These are phyloP conservation scores for Zizania palustris DNA, from an alignment of 202 grass and related monocot species.

Conservation along the genomic window DNA sequence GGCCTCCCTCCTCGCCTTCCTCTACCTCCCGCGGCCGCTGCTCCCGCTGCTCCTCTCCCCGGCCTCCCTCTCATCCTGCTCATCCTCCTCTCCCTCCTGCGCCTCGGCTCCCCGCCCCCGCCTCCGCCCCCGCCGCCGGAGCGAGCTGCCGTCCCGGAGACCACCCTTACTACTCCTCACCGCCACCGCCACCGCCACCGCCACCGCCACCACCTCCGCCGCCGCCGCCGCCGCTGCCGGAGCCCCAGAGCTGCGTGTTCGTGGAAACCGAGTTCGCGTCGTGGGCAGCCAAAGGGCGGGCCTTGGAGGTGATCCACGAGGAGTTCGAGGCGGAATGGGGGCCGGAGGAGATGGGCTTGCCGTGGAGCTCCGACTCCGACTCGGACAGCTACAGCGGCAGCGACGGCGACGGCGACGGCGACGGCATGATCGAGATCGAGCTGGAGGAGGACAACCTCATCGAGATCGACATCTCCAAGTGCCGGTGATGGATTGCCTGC, in stretches of 20 bases:
- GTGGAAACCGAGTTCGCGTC: slow-evolving; percentile 55
- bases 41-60: slow-evolving; percentile 68
- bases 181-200: too few relatives aligned
- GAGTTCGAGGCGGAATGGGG: slow-evolving; percentile 76
- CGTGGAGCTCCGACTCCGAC: slow-evolving; percentile 54
- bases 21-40: slow-evolving; percentile 85
- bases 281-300: slow-evolving; percentile 57
- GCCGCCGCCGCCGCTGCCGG: neutral
- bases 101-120: slow-evolving; percentile 55
- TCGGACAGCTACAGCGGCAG: slow-evolving; percentile 37
- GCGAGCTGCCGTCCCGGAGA: slow-evolving; percentile 4
- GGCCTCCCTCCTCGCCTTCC: slow-evolving; percentile 70
- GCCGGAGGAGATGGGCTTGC: slow-evolving; percentile 43
- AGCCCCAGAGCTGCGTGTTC: slow-evolving; percentile 37
- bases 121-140: neutral
- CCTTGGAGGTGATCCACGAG: slow-evolving; percentile 95
- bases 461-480: slow-evolving; percentile 93
- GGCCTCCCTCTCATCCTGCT: slow-evolving; percentile 72
- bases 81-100: slow-evolving; percentile 71
- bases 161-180: neutral
- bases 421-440: slow-evolving; percentile 82
- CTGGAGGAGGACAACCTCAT: slow-evolving; percentile 97
- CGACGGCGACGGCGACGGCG: slow-evolving; percentile 43
- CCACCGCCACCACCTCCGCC: too few relatives aligned
- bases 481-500: slow-evolving; percentile 45